These are phyloP conservation scores for Aspergillus pseudoglaucus DNA, from an alignment of 2,329 filamentous ascomycete genomes.

Conservation along the genomic window DNA sequence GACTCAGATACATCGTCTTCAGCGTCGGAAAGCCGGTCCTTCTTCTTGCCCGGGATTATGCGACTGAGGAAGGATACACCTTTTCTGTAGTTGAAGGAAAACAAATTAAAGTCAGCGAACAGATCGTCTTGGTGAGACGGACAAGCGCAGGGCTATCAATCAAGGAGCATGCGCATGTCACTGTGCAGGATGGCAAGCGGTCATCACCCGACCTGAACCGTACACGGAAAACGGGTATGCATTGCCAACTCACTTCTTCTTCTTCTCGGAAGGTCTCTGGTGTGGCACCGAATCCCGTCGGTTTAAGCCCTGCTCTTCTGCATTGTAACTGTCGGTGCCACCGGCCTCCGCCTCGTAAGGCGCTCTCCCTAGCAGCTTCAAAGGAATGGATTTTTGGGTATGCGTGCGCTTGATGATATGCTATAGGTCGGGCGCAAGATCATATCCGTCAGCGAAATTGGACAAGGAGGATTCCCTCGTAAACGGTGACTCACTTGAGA, in stretches of 20 bases:
- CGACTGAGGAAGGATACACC: slow-evolving; percentile 85
- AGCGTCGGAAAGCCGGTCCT: slow-evolving; percentile 46
- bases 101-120: not conserved
- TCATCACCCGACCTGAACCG: not conserved
- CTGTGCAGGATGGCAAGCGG: too few relatives aligned
- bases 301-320: slow-evolving; percentile 22
- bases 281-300: slow-evolving; percentile 26
- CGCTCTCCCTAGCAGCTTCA: slow-evolving; percentile 34
- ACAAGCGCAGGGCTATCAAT: not conserved
- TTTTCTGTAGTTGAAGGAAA: slow-evolving; percentile 53
- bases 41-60: slow-evolving; percentile 71
- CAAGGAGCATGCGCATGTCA: slow-evolving; percentile 1
- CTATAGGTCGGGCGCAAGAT: slow-evolving; percentile 24
- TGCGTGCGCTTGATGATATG: slow-evolving; percentile 63
- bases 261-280: slow-evolving; percentile 40
- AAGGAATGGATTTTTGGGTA: slow-evolving; percentile 52
- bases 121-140: not conserved
- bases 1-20: slow-evolving; percentile 62
- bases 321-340: slow-evolving; percentile 26
- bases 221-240: not conserved
- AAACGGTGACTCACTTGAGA: slow-evolving; percentile 49
- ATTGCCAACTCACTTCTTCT: slow-evolving; percentile 56
- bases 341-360: slow-evolving; percentile 37
- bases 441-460: not conserved
- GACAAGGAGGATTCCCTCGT: not conserved